A percentile compares a stretch with the other conserved stretches of the same genome.
phyloP scores from a whole-genome alignment of 768 basidiomycete genomes.

The Rhodotorula paludigena region DNA sequence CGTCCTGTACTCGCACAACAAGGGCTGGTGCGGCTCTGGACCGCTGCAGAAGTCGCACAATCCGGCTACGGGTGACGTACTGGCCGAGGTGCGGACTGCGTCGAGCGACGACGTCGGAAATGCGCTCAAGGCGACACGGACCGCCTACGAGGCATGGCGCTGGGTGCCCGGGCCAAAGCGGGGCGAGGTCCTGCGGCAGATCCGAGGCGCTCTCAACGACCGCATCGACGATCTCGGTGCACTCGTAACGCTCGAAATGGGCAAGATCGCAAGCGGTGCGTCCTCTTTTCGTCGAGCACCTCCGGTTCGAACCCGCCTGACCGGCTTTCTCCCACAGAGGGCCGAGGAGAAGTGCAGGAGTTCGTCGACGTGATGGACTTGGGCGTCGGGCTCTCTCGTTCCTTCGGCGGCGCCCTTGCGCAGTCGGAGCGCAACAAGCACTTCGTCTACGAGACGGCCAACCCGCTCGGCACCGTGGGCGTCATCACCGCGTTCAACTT shows the following conservation, averaged over 20 bases:
- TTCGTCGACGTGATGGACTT: conserved; percentile 39
- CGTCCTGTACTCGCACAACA: conserved; percentile 6
- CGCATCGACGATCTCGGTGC: conserved; percentile 57
- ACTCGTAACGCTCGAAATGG: conserved; percentile 65
- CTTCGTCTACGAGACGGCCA: conserved; percentile 61
- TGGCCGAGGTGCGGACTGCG: conserved; percentile 59
- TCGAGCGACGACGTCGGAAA: conserved; percentile 67
- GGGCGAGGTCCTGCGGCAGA: conserved; percentile 81
- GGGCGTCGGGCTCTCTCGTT: conserved; percentile 32
- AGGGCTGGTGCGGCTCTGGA: conserved; percentile 22
- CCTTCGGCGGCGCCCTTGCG: conserved; percentile 28
- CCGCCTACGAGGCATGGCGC: conserved; percentile 68
- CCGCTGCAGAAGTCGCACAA: conserved; percentile 66
- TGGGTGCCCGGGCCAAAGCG: conserved; percentile 77
- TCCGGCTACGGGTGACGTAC: conserved; percentile 78
- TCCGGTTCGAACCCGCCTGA: not conserved
- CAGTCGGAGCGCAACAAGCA: conserved; percentile 34
- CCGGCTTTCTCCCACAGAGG: conserved; percentile 10
- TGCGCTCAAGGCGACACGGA: conserved; percentile 63
- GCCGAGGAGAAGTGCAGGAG: conserved; percentile 33
- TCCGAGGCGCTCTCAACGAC: conserved; percentile 55
- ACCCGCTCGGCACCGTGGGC: conserved; percentile 69
- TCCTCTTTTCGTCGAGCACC: not conserved
- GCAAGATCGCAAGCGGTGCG: conserved; percentile 85
- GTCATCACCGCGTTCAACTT: conserved; percentile 88